Evolutionary conservation across 345 rosid genomes (phyloP).

Genomic region (Salix exigua): DNA sequence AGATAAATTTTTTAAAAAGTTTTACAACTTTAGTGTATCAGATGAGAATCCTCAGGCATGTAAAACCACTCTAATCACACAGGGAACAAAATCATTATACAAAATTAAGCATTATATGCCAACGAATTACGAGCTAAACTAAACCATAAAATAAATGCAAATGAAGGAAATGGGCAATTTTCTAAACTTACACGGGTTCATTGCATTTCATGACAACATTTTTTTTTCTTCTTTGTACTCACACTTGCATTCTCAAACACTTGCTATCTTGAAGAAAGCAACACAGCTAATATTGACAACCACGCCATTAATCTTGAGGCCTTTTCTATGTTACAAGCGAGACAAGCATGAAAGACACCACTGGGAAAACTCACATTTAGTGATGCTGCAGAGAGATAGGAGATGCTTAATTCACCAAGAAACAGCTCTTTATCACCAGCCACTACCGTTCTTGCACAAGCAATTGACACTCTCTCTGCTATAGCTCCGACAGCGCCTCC

Average conservation of each 20-base stretch:
- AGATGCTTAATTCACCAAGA: constrained; percentile 24
- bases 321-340: neutral
- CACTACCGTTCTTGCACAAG: constrained; percentile 9
- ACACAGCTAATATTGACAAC: neutral
- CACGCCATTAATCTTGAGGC: neutral
- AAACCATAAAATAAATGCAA: neutral
- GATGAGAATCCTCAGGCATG: neutral
- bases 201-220: neutral
- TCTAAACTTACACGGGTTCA: neutral
- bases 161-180: neutral
- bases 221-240: neutral
- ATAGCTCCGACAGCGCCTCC: neutral
- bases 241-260: neutral
- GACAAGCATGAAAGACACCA: neutral
- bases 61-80: neutral
- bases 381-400: constrained; percentile 20
- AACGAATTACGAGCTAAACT: neutral
- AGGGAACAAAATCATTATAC: neutral
- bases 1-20: too few relatives aligned
- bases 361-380: constrained; percentile 7
- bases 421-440: constrained; percentile 13
- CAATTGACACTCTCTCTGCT: neutral
- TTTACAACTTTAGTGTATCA: neutral
- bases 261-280: neutral
- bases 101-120: neutral